phyloP scores from a whole-genome alignment of 2,329 filamentous ascomycete species.

The Cytospora chrysosperma region DNA sequence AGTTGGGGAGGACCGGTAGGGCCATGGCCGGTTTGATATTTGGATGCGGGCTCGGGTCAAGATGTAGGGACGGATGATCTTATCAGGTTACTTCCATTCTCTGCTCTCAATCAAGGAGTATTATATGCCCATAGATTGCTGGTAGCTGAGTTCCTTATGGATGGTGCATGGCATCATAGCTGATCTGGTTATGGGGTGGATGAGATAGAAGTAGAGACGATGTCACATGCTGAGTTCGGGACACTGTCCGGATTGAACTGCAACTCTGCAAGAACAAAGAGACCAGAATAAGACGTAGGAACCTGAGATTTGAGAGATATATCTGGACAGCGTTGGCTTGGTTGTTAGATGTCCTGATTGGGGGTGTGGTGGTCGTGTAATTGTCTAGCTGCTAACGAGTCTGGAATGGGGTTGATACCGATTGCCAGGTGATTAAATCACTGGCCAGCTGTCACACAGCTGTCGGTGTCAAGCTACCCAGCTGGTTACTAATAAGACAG shows the following conservation, averaged over 20 bases:
- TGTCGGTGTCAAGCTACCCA: neutral
- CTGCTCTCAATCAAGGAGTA: neutral
- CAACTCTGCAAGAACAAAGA: neutral
- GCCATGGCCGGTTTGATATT: conserved; percentile 39
- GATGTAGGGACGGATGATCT: neutral
- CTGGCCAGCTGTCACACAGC: neutral
- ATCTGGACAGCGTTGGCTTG: neutral
- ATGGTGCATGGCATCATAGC: neutral
- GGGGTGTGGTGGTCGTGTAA: neutral
- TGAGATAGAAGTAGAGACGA: neutral
- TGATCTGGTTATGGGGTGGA: neutral
- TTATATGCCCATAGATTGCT: neutral
- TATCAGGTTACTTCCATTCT: neutral
- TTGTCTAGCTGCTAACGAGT: too few species aligned
- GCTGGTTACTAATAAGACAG: neutral
- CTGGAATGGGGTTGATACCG: too few species aligned
- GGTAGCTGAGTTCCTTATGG: neutral
- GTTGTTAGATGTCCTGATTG: neutral
- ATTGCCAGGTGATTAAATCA: too few species aligned
- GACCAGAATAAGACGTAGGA: neutral
- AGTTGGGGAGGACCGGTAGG: conserved; percentile 48
- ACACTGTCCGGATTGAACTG: neutral
- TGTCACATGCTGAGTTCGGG: neutral
- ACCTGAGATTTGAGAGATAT: neutral
- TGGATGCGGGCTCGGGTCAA: neutral